These are phyloP conservation scores for Candida freyschussii DNA, from an alignment of 1,139 yeast species.

Conservation along the genomic window DNA sequence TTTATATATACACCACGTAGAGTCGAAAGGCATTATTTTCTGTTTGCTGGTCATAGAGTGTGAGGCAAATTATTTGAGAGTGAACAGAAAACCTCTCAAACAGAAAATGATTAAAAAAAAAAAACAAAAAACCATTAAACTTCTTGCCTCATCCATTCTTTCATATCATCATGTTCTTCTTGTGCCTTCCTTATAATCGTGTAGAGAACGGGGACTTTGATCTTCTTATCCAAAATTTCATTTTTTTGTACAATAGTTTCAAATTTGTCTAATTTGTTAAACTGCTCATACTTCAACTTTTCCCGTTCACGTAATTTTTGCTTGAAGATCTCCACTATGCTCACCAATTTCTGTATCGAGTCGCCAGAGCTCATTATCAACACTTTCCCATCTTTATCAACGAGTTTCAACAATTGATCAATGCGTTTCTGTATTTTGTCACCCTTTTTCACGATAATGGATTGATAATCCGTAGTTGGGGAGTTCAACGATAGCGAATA, in stretches of 20 bases:
- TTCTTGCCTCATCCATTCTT: conserved; percentile 16
- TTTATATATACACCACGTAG: no score
- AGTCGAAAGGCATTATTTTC: no score
- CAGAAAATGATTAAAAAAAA: no score
- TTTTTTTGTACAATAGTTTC: conserved; percentile 14
- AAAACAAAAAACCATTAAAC: neutral
- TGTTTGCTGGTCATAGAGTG: no score
- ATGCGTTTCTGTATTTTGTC: conserved; percentile 13
- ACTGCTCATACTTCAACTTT: conserved; percentile 14
- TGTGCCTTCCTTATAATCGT: conserved; percentile 8
- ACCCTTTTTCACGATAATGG: conserved; percentile 5
- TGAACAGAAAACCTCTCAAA: no score
- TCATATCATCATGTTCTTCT: conserved; percentile 3
- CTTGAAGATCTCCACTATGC: conserved; percentile 23
- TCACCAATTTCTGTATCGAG: conserved; percentile 20
- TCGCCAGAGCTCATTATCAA: conserved; percentile 22
- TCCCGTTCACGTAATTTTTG: conserved; percentile 8
- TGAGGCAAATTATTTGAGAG: no score
- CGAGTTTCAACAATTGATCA: conserved; percentile 3
- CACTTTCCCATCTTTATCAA: conserved; percentile 3
- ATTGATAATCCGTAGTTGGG: conserved; percentile 2
- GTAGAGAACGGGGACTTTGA: conserved; percentile 20
- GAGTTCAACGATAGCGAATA: conserved; percentile 5
- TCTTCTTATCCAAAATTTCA: conserved; percentile 19
- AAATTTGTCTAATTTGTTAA: conserved; percentile 20